These are phyloP conservation scores for Backusella psychrophila DNA, from an alignment of 192 early-diverging fungal species.

Conservation along the genomic window DNA sequence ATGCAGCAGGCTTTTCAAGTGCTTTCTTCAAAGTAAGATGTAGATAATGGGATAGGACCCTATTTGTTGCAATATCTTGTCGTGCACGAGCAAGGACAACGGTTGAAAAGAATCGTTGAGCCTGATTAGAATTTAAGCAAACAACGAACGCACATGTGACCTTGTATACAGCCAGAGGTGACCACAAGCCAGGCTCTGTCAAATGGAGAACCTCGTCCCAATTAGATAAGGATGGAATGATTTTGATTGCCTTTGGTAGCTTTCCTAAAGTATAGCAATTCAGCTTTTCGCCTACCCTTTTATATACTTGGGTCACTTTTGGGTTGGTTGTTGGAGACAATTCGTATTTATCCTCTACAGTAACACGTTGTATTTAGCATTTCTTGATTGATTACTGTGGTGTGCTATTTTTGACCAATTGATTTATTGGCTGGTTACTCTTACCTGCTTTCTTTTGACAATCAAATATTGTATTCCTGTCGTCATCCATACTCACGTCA, in stretches of 20 bases:
- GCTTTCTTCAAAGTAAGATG: constrained; percentile 96
- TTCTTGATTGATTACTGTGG: background rate
- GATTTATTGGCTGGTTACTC: constrained; percentile 9
- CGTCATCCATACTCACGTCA: constrained; percentile 94
- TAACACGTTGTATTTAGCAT: background rate
- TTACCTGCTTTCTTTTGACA: constrained; percentile 23
- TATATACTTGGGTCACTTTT: constrained; percentile 93
- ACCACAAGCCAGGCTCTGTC: constrained; percentile 89
- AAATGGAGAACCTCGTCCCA: constrained; percentile 97
- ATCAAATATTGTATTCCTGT: constrained; percentile 57
- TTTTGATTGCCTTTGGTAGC: constrained; percentile 98
- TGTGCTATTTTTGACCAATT: background rate
- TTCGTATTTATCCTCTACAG: constrained; percentile 39
- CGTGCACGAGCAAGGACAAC: constrained; percentile 90
- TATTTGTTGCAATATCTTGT: constrained; percentile 94
- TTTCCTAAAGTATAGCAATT: constrained; percentile 91
- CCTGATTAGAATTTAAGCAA: constrained; percentile 89
- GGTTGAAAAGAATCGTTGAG: constrained; percentile 84
- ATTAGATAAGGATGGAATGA: constrained; percentile 91
- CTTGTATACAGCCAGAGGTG: constrained; percentile 91
- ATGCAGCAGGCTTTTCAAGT: constrained; percentile 94
- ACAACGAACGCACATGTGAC: constrained; percentile 95
- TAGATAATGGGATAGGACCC: constrained; percentile 94
- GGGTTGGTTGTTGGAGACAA: constrained; percentile 65
- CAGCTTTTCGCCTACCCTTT: constrained; percentile 86